Conservation (phyloP, 2,329 filamentous ascomycete genomes). For the Monilinia fructicola region DNA sequence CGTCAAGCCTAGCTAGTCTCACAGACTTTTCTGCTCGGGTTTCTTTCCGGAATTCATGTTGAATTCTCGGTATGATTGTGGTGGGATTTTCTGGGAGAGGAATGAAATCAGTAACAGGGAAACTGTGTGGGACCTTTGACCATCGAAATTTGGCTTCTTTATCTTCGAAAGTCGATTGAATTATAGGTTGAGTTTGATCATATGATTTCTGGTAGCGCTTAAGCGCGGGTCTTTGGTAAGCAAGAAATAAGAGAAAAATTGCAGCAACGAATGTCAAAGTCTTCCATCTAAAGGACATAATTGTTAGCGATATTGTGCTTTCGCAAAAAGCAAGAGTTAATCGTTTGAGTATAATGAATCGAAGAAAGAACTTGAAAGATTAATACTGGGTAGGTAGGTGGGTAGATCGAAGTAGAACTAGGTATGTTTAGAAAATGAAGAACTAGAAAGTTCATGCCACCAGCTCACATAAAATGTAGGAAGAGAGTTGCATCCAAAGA, state of each 20-base stretch:
- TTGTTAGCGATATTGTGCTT: not conserved
- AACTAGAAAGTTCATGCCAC: not conserved
- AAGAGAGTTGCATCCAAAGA: not conserved
- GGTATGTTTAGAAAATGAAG: not conserved
- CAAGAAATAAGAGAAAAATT: conserved; percentile 9
- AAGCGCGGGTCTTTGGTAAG: conserved; percentile 3
- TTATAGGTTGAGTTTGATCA: not conserved
- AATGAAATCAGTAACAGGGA: conserved; percentile 24
- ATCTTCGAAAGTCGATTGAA: not conserved
- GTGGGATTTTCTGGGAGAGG: conserved; percentile 20
- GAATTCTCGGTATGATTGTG: conserved; percentile 30
- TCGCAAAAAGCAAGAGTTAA: not conserved
- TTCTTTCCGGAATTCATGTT: conserved; percentile 29
- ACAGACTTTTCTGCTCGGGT: conserved; percentile 18
- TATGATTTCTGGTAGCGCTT: not conserved
- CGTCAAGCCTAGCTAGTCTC: conserved; percentile 25
- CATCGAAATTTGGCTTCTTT: conserved; percentile 11
- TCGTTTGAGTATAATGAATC: not conserved
- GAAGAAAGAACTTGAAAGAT: not conserved
- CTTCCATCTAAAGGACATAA: conserved; percentile 19
- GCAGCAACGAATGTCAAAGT: not conserved
- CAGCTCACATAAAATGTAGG: not conserved
- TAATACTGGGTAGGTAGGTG: no score
- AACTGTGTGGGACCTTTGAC: conserved; percentile 18
- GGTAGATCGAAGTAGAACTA: not conserved